phyloP scores from a whole-genome alignment of 2,329 filamentous ascomycete species.

The Scortechinia acanthostroma region DNA sequence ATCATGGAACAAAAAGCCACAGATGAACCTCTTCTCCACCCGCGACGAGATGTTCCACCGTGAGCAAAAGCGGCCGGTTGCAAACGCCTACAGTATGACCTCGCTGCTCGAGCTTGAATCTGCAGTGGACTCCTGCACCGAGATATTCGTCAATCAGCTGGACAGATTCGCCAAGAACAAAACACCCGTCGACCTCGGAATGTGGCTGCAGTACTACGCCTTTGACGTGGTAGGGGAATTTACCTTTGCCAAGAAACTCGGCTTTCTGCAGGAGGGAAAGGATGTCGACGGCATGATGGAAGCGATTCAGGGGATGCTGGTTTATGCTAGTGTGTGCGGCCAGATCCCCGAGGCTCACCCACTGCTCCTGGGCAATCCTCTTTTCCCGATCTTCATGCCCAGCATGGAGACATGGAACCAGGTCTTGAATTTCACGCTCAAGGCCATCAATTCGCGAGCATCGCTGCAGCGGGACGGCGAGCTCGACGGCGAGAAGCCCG shows the following conservation, averaged over 20 bases:
- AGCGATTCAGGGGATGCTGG: conserved; percentile 8
- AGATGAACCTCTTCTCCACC: conserved; percentile 11
- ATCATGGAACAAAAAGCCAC: conserved; percentile 9
- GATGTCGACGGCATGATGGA: conserved; percentile 14
- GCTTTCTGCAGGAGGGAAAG: conserved; percentile 13
- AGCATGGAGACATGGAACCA: conserved; percentile 5
- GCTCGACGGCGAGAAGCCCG: conserved; percentile 3
- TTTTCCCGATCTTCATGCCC: conserved; percentile 4
- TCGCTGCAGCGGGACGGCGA: not conserved
- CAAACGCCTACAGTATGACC: conserved; percentile 12
- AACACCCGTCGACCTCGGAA: conserved; percentile 4
- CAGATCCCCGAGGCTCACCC: conserved; percentile 3
- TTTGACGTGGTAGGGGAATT: conserved; percentile 17
- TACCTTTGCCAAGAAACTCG: conserved; percentile 13
- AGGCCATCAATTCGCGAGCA: conserved; percentile 4
- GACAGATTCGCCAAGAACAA: not conserved
- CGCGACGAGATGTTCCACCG: conserved; percentile 11
- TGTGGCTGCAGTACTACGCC: conserved; percentile 12
- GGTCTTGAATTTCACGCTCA: conserved; percentile 5
- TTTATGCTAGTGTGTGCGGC: too few species aligned
- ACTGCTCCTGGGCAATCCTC: conserved; percentile 5
- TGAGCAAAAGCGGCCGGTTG: conserved; percentile 9
- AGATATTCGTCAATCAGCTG: conserved; percentile 7
- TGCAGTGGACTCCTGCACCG: conserved; percentile 10
- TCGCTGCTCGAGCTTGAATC: conserved; percentile 13